Conservation (phyloP, 306 rosid species). For the Macrotyloma uniflorum region DNA sequence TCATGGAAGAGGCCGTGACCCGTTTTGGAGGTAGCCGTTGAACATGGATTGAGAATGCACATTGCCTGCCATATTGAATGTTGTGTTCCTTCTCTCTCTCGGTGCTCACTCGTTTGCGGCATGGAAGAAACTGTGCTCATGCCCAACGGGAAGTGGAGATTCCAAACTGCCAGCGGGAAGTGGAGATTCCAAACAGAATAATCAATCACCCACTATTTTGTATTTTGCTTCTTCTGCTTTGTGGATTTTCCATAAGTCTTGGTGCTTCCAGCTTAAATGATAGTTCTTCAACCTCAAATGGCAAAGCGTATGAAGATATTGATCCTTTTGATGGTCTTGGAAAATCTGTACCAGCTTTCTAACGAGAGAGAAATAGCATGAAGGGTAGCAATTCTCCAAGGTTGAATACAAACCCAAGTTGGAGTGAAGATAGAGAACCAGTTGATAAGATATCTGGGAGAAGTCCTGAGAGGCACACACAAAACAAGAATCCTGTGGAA, state of each 20-base stretch:
- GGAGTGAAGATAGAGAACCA: no score
- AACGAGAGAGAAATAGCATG: slow-evolving; percentile 65
- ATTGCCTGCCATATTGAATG: neutral
- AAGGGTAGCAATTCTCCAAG: slow-evolving; percentile 61
- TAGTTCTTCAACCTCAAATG: slow-evolving; percentile 60
- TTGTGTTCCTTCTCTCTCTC: neutral
- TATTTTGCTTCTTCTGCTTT: slow-evolving; percentile 24
- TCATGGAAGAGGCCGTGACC: no score
- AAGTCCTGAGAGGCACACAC: slow-evolving; percentile 64
- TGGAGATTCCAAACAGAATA: slow-evolving; percentile 36
- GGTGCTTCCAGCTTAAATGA: no score
- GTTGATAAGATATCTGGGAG: slow-evolving; percentile 59
- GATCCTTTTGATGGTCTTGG: slow-evolving; percentile 94
- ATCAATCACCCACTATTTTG: slow-evolving; percentile 6
- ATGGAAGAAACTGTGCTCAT: slow-evolving; percentile 7
- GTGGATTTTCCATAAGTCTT: neutral
- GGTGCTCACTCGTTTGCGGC: slow-evolving; percentile 24
- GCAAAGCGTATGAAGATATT: slow-evolving; percentile 59
- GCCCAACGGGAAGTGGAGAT: neutral
- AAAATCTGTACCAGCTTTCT: slow-evolving; percentile 75
- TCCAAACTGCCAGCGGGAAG: no score
- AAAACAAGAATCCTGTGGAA: slow-evolving; percentile 57
- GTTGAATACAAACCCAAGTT: slow-evolving; percentile 50
- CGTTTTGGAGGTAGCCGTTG: no score
- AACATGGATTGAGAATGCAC: no score